Evolutionary conservation across 371 early-diverging fungal genomes (phyloP).

Genomic region (Apophysomyces elegans): DNA sequence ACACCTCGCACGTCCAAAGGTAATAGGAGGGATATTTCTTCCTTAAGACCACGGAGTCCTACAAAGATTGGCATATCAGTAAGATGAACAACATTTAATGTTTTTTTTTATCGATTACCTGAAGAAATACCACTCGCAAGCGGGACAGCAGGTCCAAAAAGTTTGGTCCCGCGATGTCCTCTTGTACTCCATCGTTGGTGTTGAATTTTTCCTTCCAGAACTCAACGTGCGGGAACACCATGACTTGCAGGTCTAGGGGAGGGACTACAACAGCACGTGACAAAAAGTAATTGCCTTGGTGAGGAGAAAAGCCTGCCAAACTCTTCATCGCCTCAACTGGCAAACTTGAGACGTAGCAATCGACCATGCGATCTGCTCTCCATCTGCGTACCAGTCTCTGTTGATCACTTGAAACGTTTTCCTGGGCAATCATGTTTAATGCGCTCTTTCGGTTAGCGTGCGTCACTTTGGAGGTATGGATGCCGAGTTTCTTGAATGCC

Average conservation of each 20-base stretch:
- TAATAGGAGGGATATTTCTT: constrained; percentile 16
- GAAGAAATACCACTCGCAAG: constrained; percentile 16
- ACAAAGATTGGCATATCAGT: background rate
- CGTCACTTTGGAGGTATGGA: constrained; percentile 9
- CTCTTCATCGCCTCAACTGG: constrained; percentile 17
- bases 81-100: background rate
- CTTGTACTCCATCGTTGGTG: background rate
- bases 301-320: constrained; percentile 14
- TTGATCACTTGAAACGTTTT: constrained; percentile 11
- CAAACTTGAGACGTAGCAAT: constrained; percentile 14
- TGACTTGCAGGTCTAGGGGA: background rate
- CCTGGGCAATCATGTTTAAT: constrained; percentile 16
- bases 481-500: too few relatives aligned
- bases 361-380: constrained; percentile 18
- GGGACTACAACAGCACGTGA: background rate
- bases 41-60: constrained; percentile 16
- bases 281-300: constrained; percentile 12
- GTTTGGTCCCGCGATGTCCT: constrained; percentile 17
- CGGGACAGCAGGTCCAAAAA: constrained; percentile 12
- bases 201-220: constrained; percentile 11
- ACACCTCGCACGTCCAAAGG: constrained; percentile 3
- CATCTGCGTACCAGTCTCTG: constrained; percentile 13
- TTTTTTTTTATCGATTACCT: constrained; percentile 8
- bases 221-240: constrained; percentile 13
- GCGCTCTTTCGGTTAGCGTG: constrained; percentile 16